Base-by-base conservation (phyloP, 768 basidiomycete genomes). In the Lentinula edodes region DNA sequence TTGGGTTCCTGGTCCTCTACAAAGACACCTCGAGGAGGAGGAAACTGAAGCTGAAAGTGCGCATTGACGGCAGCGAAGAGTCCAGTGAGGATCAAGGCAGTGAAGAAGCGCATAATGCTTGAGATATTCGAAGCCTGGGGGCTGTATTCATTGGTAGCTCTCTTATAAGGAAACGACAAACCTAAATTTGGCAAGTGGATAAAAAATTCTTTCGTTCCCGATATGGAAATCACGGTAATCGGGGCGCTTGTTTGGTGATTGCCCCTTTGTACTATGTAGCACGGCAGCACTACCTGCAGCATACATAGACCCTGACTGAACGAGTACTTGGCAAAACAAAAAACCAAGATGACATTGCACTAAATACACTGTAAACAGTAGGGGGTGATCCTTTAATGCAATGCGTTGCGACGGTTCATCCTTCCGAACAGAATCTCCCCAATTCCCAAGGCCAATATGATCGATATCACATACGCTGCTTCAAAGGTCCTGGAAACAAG, bases 21-120 rank as follows among this genome's bases (percentile, higher is more conserved):
- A 70, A 95, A 94, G 0, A 66, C 69, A 1, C 93, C 93, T 52
- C 93, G 80, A 10, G 90, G 86, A 0, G 76, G 65, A 16, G 93
- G 93, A 71, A 83, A 93, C 67, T 87, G 82, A 46, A 94, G 77
- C 65, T 89, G 87, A 75, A 94, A 95, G 72, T 95, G 93, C 7
- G 90, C 91, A 52, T 74, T 76, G 35, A 76, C 85, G 45, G 75
- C 70, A 38, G 79, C 67, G 13, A 75, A 72, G 23, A 82, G 70
- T 39, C 71, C 66, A 41, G 73, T 68, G 32, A 83, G 60, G 61
- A 82, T 38, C 61, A 74, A 43, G 51, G 78, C 52, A 61, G 73
- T 62, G 34, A 35, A 51, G 5, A 34, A 56, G 28, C 15, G 56
- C 54, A 61, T 64, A 20, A 20, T 39, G 38, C 28, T 52, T 36